A percentile compares a stretch with the other conserved stretches of the same genome.
These are phyloP conservation scores for Chaetomium fimeti DNA, from an alignment of 495 filamentous ascomycete genomes.

Conservation along the genomic window DNA sequence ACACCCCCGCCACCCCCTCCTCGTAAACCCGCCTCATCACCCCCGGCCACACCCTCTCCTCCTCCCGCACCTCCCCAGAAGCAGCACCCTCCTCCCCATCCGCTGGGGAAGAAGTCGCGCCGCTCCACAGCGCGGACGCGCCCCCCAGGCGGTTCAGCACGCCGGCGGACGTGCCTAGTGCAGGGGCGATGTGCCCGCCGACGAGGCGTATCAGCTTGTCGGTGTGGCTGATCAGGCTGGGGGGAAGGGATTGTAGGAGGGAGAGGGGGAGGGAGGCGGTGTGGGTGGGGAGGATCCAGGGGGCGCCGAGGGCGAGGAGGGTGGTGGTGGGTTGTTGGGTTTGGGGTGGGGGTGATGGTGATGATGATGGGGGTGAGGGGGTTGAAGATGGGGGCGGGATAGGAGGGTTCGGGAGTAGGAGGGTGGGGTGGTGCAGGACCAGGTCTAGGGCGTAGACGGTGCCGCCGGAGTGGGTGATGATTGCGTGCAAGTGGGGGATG, in stretches of 20 bases:
- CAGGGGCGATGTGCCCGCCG: background rate
- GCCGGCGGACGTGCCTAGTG: background rate
- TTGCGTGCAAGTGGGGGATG: background rate
- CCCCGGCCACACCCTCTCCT: background rate
- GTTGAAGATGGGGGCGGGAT: background rate
- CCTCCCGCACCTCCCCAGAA: background rate
- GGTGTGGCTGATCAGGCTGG: background rate
- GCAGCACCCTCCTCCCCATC: background rate
- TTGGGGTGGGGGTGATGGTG: background rate
- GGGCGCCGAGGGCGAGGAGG: background rate
- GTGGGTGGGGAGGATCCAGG: background rate
- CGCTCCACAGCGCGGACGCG: background rate
- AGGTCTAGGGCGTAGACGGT: constrained; percentile 3
- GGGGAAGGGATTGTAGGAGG: background rate
- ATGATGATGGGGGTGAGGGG: background rate
- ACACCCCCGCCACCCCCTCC: background rate
- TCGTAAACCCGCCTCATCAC: background rate
- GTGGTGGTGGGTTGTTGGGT: background rate
- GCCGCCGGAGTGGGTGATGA: constrained; percentile 3
- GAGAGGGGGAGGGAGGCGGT: background rate
- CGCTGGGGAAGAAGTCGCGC: background rate
- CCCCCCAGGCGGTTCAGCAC: background rate
- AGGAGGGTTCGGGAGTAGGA: background rate
- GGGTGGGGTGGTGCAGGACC: background rate
- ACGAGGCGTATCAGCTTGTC: background rate